These are phyloP conservation scores for Agrocybe praecox DNA, from an alignment of 768 basidiomycete genomes.

Conservation along the genomic window DNA sequence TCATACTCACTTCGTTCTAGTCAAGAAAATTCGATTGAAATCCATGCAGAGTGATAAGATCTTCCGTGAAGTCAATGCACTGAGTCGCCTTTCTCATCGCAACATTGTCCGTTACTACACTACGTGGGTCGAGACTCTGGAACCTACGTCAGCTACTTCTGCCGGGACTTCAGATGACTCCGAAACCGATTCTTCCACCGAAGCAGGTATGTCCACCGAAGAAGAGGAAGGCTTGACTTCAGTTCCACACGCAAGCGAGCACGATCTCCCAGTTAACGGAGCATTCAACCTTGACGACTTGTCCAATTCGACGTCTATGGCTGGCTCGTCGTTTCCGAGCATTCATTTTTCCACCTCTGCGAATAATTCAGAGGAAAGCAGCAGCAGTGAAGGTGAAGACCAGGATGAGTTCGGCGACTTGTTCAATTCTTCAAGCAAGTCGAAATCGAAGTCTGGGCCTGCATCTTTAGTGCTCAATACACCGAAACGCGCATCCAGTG, in stretches of 20 bases:
- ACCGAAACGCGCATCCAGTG: slow-evolving; percentile 17
- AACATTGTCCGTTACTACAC: slow-evolving; percentile 93
- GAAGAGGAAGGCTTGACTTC: slow-evolving; percentile 48
- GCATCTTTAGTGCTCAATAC: slow-evolving; percentile 17
- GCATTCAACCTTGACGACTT: slow-evolving; percentile 68
- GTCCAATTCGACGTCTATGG: slow-evolving; percentile 60
- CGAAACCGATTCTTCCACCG: slow-evolving; percentile 31
- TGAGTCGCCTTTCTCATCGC: slow-evolving; percentile 86
- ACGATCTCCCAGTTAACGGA: slow-evolving; percentile 44
- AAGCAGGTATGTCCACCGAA: background rate
- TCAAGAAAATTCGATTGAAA: slow-evolving; percentile 88
- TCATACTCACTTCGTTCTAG: slow-evolving; percentile 33
- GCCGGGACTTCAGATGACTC: slow-evolving; percentile 54
- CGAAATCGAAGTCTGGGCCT: slow-evolving; percentile 10
- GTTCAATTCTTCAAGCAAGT: slow-evolving; percentile 16
- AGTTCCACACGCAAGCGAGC: slow-evolving; percentile 39
- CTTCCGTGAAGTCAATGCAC: slow-evolving; percentile 86
- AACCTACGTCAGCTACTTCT: slow-evolving; percentile 48
- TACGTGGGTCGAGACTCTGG: slow-evolving; percentile 82
- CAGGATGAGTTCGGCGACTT: slow-evolving; percentile 43
- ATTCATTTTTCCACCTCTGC: slow-evolving; percentile 69
- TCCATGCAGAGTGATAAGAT: slow-evolving; percentile 85
- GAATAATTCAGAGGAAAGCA: slow-evolving; percentile 23
- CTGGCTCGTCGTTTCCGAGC: slow-evolving; percentile 74
- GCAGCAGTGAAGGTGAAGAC: slow-evolving; percentile 45